A percentile compares a stretch with the other conserved stretches of the same genome.
Conservation (phyloP, 768 basidiomycete species). For the Russula lepida region DNA sequence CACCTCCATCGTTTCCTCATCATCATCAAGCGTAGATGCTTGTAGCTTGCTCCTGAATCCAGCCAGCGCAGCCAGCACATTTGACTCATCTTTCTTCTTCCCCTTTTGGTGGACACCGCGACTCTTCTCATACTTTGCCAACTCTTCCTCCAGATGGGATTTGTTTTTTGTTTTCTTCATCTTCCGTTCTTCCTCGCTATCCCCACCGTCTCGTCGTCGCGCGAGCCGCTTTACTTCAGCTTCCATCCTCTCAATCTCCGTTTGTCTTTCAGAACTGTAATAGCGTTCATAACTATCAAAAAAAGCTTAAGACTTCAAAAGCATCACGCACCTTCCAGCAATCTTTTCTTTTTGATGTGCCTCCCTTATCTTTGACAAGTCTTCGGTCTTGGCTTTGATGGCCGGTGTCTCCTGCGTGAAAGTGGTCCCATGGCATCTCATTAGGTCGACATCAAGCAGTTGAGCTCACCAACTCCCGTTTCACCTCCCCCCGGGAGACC, state of each 20-base stretch:
- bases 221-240: conserved; percentile 74
- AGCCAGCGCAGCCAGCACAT: conserved; percentile 58
- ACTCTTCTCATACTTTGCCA: conserved; percentile 69
- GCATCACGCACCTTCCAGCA: conserved; percentile 42
- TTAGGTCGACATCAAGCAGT: background rate
- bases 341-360: conserved; percentile 66
- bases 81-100: conserved; percentile 59
- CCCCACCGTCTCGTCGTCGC: conserved; percentile 47
- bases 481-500: background rate
- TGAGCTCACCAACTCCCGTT: conserved; percentile 7
- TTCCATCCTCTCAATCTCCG: conserved; percentile 84
- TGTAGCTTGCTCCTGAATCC: conserved; percentile 68
- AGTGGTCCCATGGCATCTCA: background rate
- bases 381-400: conserved; percentile 36
- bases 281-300: conserved; percentile 1
- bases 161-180: conserved; percentile 51
- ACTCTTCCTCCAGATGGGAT: conserved; percentile 73
- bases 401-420: conserved; percentile 25
- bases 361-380: conserved; percentile 66
- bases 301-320: background rate
- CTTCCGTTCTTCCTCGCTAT: conserved; percentile 58
- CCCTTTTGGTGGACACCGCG: conserved; percentile 48
- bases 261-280: conserved; percentile 51
- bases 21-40: conserved; percentile 25
- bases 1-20: conserved; percentile 24